Conservation (phyloP, 176 grass and related monocot species). For the Raddia distichophylla region DNA sequence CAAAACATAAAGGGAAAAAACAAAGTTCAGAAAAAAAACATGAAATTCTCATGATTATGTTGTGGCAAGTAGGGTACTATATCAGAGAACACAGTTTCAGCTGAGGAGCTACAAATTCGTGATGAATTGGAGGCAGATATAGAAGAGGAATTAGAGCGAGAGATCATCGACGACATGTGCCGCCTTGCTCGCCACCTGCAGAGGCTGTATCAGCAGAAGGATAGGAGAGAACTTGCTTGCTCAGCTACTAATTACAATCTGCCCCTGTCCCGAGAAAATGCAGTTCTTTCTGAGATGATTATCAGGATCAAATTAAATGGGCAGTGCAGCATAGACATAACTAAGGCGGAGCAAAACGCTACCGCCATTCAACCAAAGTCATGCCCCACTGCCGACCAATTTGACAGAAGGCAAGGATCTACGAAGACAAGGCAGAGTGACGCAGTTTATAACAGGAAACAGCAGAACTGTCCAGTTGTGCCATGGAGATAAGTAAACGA, state of each 20-base stretch:
- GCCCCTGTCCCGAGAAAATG: not conserved
- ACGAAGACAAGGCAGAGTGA: not conserved
- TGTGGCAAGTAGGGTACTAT: conserved; percentile 1
- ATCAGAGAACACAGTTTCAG: conserved; percentile 34
- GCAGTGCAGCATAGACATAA: conserved; percentile 33
- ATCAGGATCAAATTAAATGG: conserved; percentile 40
- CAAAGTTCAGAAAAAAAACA: not conserved
- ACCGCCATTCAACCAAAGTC: not conserved
- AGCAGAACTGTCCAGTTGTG: conserved; percentile 22
- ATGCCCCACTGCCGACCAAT: not conserved
- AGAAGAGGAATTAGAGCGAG: conserved; percentile 29
- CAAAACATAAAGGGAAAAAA: not conserved
- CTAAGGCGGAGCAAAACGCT: conserved; percentile 27
- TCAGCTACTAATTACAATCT: conserved; percentile 9
- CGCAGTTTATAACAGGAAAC: conserved; percentile 9
- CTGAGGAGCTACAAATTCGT: conserved; percentile 1
- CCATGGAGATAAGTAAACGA: conserved; percentile 38
- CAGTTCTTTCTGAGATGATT: conserved; percentile 36
- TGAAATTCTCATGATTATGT: not conserved
- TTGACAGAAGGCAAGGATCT: conserved; percentile 8
- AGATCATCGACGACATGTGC: conserved; percentile 21
- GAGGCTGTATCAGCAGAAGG: conserved; percentile 42
- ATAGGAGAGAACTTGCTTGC: conserved; percentile 29
- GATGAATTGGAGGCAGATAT: conserved; percentile 36
- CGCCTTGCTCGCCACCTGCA: conserved; percentile 14